Evolutionary conservation across 2,329 filamentous ascomycete genomes (phyloP), one percentile per base, ranked within the genome.

Genomic region (Fusarium subtropicale): DNA sequence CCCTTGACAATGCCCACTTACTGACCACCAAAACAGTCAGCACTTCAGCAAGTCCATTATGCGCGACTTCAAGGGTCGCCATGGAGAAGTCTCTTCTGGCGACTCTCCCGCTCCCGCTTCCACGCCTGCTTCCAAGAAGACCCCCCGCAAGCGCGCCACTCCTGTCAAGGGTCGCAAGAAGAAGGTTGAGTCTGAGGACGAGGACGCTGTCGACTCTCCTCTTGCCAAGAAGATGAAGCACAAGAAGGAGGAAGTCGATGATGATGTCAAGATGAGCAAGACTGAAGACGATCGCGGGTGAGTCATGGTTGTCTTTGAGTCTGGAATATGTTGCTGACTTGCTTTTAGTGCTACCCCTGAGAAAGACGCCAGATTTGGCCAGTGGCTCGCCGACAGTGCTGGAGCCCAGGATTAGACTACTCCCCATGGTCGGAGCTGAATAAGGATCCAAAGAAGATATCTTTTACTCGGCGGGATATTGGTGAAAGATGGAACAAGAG

Each of bases 31-130:
- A 16, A 36, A 42, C 42, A 82, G 80, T 4, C 80, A 82, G 68
- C 80, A 79, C 47, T 81, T 79, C 68, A 75, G 74, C 67, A 82
- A 82, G 68, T 64, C 68, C 22, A 77, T 82, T 66, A 69, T 81
- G 64, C 77, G 75, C 38, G 73, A 79, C 9, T 80, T 79, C 71
- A 77, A 75, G 39, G 53, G 51, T 20, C 77, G 77, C 15, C 70
- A 75, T 54, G 73, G 70, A 38, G 56, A 46, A 2, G 9, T 47
- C 16, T 28, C 55, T 28, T 55, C 54, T 22, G 31, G 41, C 11
- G 34, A 22, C 22, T 56, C 52, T 38, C 50, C 67, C n/a, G n/a
- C 26, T 30, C 42, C 33, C 8, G 33, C 47, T 39, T 13, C 47
- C 16, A 24, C 68, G 8, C 38, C 68, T 3, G 50, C 64, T 8